Evolutionary conservation across 1,284 basidiomycete genomes (phyloP).

Genomic region (Boletus smithii): DNA sequence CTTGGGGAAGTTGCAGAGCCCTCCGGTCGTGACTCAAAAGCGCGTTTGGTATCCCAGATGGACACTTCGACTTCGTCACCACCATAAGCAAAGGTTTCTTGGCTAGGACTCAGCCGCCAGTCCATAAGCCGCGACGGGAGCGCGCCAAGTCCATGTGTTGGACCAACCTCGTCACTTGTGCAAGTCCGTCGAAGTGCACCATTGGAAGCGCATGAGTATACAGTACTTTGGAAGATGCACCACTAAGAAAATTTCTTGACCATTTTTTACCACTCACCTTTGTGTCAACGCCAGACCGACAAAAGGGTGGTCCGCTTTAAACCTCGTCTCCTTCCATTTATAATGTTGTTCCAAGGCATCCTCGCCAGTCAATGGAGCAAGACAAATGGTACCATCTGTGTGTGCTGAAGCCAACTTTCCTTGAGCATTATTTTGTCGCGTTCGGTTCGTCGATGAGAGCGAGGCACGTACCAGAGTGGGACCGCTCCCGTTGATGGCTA

Average conservation of each 20-base stretch:
- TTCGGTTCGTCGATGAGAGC: constrained; percentile 7
- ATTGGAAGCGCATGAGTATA: constrained; percentile 69
- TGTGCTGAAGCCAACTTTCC: constrained; percentile 62
- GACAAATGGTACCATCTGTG: constrained; percentile 50
- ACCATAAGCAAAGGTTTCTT: constrained; percentile 69
- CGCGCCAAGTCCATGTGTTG: constrained; percentile 31
- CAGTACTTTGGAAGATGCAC: constrained; percentile 17
- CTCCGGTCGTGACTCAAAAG: constrained; percentile 44
- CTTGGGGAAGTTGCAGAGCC: constrained; percentile 18
- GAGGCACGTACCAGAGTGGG: constrained; percentile 39
- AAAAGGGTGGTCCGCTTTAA: constrained; percentile 51
- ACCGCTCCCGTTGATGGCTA: constrained; percentile 40
- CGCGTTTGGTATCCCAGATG: constrained; percentile 72
- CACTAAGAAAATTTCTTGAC: constrained; percentile 10
- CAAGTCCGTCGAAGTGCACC: constrained; percentile 59
- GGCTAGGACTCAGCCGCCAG: constrained; percentile 59
- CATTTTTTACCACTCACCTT: constrained; percentile 25
- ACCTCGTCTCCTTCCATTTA: constrained; percentile 63
- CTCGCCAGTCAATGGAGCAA: constrained; percentile 43
- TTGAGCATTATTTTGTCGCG: constrained; percentile 32
- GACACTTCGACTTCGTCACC: constrained; percentile 88
- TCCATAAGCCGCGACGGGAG: constrained; percentile 64
- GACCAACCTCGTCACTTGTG: constrained; percentile 30
- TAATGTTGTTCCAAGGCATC: constrained; percentile 38
- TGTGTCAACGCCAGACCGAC: constrained; percentile 54